Base-by-base conservation (phyloP, 2,329 filamentous ascomycete genomes). In the Alternaria sp. region DNA sequence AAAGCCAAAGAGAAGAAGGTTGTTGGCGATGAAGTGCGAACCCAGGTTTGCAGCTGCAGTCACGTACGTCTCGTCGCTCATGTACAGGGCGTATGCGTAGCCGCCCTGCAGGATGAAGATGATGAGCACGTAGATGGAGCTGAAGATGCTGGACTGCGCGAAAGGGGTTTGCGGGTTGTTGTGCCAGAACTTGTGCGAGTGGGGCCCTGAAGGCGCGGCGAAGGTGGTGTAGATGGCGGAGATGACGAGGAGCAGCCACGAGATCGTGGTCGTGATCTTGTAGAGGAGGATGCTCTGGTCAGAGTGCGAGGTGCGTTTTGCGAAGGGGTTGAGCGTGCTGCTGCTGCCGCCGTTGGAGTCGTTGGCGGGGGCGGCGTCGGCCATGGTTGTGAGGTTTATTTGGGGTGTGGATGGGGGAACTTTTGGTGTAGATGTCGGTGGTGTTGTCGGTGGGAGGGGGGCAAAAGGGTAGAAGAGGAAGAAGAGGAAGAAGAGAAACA, bases 21-120 rank as follows among this genome's bases (percentile, higher is more conserved):
- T 97, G 85, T 93, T 92, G 72, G 91, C 78, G 78, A 96, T 93
- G 81, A 95, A 97, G 84, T 97, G 92, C 71, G 88, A 87, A 64
- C 92, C 93, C 14, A 96, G 90, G 69, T 92, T 89, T 69, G 90
- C 91, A 21, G 93, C 92, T 15, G 88, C 86, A 64, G 88, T 87
- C 67, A 93, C 87, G 57, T 87, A 84, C 26, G 87, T 87, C 49
- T 84, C 76, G 70, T 90, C 87, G 69, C 84, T 83, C 50, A 88
- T 90, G 84, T 93, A 96, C 69, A 97, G 88, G 73, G 93, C 89
- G 72, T 85, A 87, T 63, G 94, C 84, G 79, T 96, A 97, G 71
- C 87, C 89, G 57, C 90, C 82, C 78, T 97, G 94, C 41, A 92
- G 84, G 71, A 94, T 79, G 77, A 93, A 92, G 63, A 96, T 86